phyloP scores from a whole-genome alignment of 805 yeast species.

The Teunomyces kruisii region DNA sequence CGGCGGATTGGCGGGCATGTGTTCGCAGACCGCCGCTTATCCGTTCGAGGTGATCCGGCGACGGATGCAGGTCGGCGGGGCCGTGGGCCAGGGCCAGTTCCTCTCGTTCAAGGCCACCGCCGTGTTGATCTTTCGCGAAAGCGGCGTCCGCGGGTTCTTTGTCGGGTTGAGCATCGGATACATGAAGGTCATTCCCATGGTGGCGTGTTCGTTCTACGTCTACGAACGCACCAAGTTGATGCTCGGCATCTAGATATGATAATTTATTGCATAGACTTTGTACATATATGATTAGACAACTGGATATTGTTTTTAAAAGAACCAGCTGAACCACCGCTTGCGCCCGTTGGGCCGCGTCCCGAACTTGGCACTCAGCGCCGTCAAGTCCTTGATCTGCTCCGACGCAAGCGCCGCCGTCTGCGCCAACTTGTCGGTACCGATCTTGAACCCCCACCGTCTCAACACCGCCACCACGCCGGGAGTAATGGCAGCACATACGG shows the following conservation, averaged over 20 bases:
- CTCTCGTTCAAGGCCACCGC: slow-evolving; percentile 56
- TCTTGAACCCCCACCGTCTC: slow-evolving; percentile 76
- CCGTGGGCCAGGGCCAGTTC: slow-evolving; percentile 58
- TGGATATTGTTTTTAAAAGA: no score
- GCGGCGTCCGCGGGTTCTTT: slow-evolving; percentile 85
- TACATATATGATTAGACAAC: slow-evolving; percentile 4
- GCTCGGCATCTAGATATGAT: slow-evolving; percentile 49
- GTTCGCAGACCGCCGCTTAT: slow-evolving; percentile 93
- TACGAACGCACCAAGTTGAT: slow-evolving; percentile 80
- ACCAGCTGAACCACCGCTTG: slow-evolving; percentile 61
- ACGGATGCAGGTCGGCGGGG: slow-evolving; percentile 94
- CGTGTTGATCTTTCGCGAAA: slow-evolving; percentile 59
- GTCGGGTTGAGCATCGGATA: slow-evolving; percentile 96
- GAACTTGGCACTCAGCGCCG: slow-evolving; percentile 47
- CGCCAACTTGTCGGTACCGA: slow-evolving; percentile 46
- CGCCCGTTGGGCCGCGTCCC: slow-evolving; percentile 52
- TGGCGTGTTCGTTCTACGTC: slow-evolving; percentile 91
- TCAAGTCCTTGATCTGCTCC: slow-evolving; percentile 37
- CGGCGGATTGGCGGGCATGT: slow-evolving; percentile 95
- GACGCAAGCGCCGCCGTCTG: slow-evolving; percentile 32
- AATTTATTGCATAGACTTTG: slow-evolving; percentile 1
- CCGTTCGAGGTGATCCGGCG: slow-evolving; percentile 95
- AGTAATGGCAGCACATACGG: slow-evolving; percentile 88
- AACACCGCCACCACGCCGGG: slow-evolving; percentile 70
- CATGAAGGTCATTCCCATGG: slow-evolving; percentile 95